Evolutionary conservation across 352 stramenopile species (phyloP), one percentile per base, ranked within the genome.

Genomic region (Phytopythium cucurbitacearum): DNA sequence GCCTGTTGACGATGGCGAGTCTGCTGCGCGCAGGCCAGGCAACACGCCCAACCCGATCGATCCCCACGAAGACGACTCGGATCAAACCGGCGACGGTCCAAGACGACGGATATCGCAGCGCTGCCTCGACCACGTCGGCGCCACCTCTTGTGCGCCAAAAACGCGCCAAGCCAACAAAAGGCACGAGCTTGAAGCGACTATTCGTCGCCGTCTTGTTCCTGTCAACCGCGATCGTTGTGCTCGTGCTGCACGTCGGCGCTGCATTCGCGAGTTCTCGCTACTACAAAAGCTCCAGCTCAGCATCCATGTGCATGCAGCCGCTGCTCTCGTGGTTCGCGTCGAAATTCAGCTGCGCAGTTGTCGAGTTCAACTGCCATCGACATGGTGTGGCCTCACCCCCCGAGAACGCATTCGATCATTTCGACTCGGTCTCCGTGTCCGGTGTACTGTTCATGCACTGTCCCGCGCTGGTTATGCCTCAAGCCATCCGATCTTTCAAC

Each of bases 371-470:
- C 55, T 80, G 67, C 59, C 65, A 67, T 28, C 48, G 52, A 8
- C 36, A 65, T 4, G 37, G 53, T 9, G 51, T 75, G 0, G 42
- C 32, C 3, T 55, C 32, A 2, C 60, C 60, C 0, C 36, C 55
- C 4, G 0, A 3, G 6, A 15, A 50, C 7, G 43, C 46, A 12
- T 40, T 67, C 1, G 38, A 32, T 13, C 28, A 15, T 36, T 60
- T 78, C 34, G 59, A 80, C 16, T 48, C 74, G 21, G 48, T 46
- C 3, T 28, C 51, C 11, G 28, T 67, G 7, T 42, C 13, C 21
- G 67, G 57, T 7, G 50, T 85, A 43, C 60, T 87, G 5, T 73
- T 87, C 40, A 66, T 58, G 15, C 76, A 85, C 56, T 87, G 76
- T 40, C 54, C 66, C 0, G 51, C 35, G 0, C 63, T 87, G 9